Conservation (phyloP, 116 monocot genomes). For the Trichopus zeylanicus region DNA sequence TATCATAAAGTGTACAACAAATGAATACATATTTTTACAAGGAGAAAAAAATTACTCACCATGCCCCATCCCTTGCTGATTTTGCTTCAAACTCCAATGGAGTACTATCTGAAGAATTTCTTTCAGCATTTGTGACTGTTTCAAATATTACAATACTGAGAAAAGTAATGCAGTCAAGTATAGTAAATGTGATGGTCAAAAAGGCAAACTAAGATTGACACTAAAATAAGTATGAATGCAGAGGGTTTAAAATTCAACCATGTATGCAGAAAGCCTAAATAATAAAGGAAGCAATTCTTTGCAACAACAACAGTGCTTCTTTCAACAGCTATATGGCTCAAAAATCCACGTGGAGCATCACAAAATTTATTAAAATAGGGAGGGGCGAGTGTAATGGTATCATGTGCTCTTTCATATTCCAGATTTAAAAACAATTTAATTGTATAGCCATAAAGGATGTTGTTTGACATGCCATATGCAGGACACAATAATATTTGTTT, state of each 20-base stretch:
- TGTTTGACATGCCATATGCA: too few species aligned
- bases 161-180: background rate
- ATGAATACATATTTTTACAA: background rate
- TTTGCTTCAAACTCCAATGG: slow-evolving; percentile 96
- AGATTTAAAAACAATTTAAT: too few species aligned
- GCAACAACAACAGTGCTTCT: background rate
- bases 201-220: background rate
- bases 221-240: background rate
- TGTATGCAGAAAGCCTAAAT: background rate
- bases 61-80: slow-evolving; percentile 93
- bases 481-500: too few species aligned
- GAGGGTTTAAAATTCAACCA: background rate
- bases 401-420: too few species aligned
- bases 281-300: background rate
- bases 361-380: too few species aligned
- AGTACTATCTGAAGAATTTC: slow-evolving; percentile 27
- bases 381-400: too few species aligned
- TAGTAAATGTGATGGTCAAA: background rate
- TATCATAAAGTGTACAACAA: background rate
- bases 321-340: background rate
- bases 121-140: slow-evolving; percentile 28
- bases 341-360: background rate
- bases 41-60: slow-evolving; percentile 37
- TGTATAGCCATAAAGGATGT: too few species aligned
- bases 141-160: background rate